Conservation (phyloP, 192 early-diverging fungal species). For the Linnemannia exigua region DNA sequence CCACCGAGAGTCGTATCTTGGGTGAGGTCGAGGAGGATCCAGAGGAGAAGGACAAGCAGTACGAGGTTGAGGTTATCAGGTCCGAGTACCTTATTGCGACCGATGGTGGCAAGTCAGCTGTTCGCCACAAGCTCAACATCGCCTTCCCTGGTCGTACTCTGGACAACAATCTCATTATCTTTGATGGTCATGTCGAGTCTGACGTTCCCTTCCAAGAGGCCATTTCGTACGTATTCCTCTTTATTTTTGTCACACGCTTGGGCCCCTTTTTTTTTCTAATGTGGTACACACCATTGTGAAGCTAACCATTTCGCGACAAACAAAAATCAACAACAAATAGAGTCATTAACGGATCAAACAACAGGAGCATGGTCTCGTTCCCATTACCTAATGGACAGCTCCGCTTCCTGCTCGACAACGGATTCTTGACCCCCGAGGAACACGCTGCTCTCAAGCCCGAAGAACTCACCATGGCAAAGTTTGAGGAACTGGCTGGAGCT, state of each 20-base stretch:
- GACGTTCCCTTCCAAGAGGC: conserved; percentile 17
- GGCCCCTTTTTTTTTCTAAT: neutral
- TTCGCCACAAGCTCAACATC: conserved; percentile 51
- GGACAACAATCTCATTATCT: conserved; percentile 45
- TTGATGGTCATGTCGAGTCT: conserved; percentile 43
- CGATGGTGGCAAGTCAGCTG: conserved; percentile 55
- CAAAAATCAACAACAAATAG: conserved; percentile 9
- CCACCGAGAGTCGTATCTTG: conserved; percentile 38
- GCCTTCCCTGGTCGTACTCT: conserved; percentile 48
- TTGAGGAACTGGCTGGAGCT: conserved; percentile 4
- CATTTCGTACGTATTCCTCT: conserved; percentile 26
- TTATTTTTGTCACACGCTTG: neutral
- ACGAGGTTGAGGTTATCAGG: conserved; percentile 24
- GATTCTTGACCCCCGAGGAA: conserved; percentile 38
- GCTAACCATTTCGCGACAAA: neutral
- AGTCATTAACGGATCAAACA: conserved; percentile 30
- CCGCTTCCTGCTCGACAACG: conserved; percentile 45
- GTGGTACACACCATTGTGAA: neutral
- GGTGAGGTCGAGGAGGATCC: conserved; percentile 40
- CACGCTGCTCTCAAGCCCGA: conserved; percentile 28
- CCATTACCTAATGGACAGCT: conserved; percentile 28
- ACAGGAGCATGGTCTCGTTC: conserved; percentile 26
- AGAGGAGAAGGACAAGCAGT: conserved; percentile 35
- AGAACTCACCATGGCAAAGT: conserved; percentile 24
- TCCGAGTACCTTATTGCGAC: conserved; percentile 52